phyloP scores from a whole-genome alignment of 495 filamentous ascomycete genomes.

The Lasiosphaeria hispida region DNA sequence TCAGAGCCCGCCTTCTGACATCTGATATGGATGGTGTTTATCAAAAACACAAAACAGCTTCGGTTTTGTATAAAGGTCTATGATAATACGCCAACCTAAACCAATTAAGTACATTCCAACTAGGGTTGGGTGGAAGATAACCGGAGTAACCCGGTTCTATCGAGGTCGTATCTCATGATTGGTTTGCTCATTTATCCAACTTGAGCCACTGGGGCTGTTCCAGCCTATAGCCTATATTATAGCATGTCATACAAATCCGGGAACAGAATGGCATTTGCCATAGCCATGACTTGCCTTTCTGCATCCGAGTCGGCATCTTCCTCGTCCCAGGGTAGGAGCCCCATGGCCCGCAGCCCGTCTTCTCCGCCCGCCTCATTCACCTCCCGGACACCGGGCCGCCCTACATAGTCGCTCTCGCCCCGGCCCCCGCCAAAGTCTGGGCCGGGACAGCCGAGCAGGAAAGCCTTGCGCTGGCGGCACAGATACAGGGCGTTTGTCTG shows the following conservation, averaged over 20 bases:
- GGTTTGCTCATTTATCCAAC: too few species aligned
- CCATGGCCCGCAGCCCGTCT: conserved; percentile 48
- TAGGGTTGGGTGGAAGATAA: too few species aligned
- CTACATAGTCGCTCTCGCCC: conserved; percentile 53
- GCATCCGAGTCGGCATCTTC: conserved; percentile 22
- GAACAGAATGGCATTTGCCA: conserved; percentile 47
- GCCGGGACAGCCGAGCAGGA: conserved; percentile 57
- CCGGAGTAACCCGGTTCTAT: too few species aligned
- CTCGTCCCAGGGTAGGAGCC: conserved; percentile 43
- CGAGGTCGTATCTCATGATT: too few species aligned
- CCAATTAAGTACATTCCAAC: too few species aligned
- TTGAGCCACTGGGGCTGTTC: too few species aligned
- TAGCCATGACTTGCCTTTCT: conserved; percentile 32
- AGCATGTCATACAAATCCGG: conserved; percentile 41
- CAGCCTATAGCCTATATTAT: neutral
- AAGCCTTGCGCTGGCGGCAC: conserved; percentile 65
- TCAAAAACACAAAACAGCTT: too few species aligned
- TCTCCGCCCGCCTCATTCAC: conserved; percentile 43
- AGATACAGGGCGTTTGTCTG: conserved; percentile 73
- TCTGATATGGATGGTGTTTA: too few species aligned
- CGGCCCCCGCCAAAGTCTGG: conserved; percentile 66
- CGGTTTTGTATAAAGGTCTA: too few species aligned
- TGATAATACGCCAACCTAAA: too few species aligned
- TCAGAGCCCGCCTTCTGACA: too few species aligned
- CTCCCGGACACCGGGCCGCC: conserved; percentile 50